Evolutionary conservation across 2,329 filamentous ascomycete species (phyloP), one percentile per base, ranked within the genome.

Genomic region (Colletotrichum chlorophyti): DNA sequence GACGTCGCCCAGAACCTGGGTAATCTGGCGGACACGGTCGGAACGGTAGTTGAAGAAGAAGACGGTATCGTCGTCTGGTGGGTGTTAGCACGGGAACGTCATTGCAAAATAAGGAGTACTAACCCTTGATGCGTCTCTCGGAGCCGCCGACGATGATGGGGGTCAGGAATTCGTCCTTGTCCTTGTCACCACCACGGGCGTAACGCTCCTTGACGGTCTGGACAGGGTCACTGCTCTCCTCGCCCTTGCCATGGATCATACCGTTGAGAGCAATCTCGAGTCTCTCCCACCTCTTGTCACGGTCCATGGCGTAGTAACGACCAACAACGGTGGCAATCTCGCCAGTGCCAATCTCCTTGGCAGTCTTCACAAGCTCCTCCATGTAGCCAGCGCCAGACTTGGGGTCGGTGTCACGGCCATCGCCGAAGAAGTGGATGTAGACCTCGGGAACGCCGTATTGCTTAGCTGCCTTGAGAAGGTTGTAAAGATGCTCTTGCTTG

Each of bases 1-100:
- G 71, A 94, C 88, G 74, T 91, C 91, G 67, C 95, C 95, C 53
- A 99, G 82, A 40, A 99, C 84, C 79, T 98, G 95, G 46, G 93
- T 96, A 74, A 99, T 90, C 77, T 99, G 95, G 68, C 95, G 91
- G 50, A 94, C 94, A 74, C 95, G 93, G 75, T 99, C 95, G 57
- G 95, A 98, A 70, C 95, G 92, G 84, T 99, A 99, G 87, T 99
- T 99, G 91, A 99, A 99, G 87, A 98, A 98, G 86, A 98, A 98
- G 69, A 98, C 85, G 51, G 92, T 94, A 72, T 99, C 95, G 65
- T 90, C 84, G 71, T 98, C 93, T 93, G 64, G 61, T 65, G 60
- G 64, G 62, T 47, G 42, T 58, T 26, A 61, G 34, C 14, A 51
- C 4, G 4, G 11, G 7, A 4, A 12, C 3, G n/a, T 3, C 10